Base-by-base conservation (phyloP, 805 yeast genomes). In the Brettanomyces bruxellensis region DNA sequence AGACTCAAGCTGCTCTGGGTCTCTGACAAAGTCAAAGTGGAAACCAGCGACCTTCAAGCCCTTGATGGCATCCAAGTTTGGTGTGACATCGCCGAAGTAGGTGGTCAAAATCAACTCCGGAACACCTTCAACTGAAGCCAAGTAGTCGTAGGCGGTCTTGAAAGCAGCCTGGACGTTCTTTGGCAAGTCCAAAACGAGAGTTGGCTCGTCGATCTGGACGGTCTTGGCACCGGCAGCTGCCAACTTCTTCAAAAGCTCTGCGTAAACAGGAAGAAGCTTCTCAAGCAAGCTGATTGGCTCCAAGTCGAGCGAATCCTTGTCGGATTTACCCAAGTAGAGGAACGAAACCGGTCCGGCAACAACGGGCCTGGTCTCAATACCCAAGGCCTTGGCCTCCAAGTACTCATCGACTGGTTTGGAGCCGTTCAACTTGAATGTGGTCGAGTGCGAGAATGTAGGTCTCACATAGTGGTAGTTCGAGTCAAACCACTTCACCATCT, bases 401-500 rank as follows among this genome's bases (percentile, higher is more conserved):
- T 75, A 93, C 79, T 93, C 97, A 64, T 83, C 96, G 61, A 93
- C 93, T 64, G 99, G 98, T 79, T 93, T 93, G 63, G 82, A 75
- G 65, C 96, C 95, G 72, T 84, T 88, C 71, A 93, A 85, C 78
- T 93, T 90, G 86, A 93, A 93, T 65, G 83, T 83, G 55, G 97
- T 91, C 59, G 88, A 78, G 78, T 89, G 82, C 48, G 96, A 86
- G 79, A 93, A 90, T 58, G 99, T 93, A 72, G 99, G 99, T 79
- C 99, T 87, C 65, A 93, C 98, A 71, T 93, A 93, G 75, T 93
- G 99, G 87, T 93, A 93, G 88, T 93, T 93, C 56, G 97, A 86
- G 74, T 93, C 99, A 62, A 93, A 93, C 99, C 99, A 93, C 79
- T 93, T 93, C 61, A 93, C 99, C 99, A 93, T 93, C 81, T 93